These are phyloP conservation scores for Coprinopsis strossmayeri DNA, from an alignment of 768 basidiomycete species.

Conservation along the genomic window DNA sequence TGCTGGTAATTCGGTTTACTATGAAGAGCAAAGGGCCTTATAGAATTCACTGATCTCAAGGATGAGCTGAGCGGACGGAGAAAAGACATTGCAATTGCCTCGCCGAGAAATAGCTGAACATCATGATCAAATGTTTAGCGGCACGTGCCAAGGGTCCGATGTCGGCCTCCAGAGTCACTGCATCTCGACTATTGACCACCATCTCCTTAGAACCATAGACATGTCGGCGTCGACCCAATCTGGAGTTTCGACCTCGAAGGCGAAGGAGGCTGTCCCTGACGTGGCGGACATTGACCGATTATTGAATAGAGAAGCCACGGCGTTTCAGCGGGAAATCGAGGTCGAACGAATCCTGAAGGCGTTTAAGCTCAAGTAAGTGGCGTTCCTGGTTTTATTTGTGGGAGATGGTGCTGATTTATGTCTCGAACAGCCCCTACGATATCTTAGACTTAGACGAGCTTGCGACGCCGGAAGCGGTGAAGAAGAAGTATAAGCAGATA, in stretches of 20 bases:
- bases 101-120: not conserved
- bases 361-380: constrained; percentile 91
- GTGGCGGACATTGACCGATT: constrained; percentile 74
- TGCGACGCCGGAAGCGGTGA: constrained; percentile 75
- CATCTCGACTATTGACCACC: constrained; percentile 1
- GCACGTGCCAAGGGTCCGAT: constrained; percentile 6
- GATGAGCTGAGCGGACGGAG: not conserved
- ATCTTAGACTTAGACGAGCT: constrained; percentile 74
- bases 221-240: not conserved
- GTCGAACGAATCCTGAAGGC: constrained; percentile 89
- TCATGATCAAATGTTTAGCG: not conserved
- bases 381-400: constrained; percentile 1
- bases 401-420: not conserved
- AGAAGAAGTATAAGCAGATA: constrained; percentile 81
- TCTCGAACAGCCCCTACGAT: constrained; percentile 76
- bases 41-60: not conserved
- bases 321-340: constrained; percentile 82
- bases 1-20: not conserved
- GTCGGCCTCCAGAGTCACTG: not conserved
- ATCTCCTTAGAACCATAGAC: constrained; percentile 1
- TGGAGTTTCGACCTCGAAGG: constrained; percentile 1
- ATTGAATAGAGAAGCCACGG: constrained; percentile 72
- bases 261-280: constrained; percentile 16
- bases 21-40: not conserved
- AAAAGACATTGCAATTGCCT: not conserved